Evolutionary conservation across 495 filamentous ascomycete genomes (phyloP).

Genomic region (Aspergillus hancockii): DNA sequence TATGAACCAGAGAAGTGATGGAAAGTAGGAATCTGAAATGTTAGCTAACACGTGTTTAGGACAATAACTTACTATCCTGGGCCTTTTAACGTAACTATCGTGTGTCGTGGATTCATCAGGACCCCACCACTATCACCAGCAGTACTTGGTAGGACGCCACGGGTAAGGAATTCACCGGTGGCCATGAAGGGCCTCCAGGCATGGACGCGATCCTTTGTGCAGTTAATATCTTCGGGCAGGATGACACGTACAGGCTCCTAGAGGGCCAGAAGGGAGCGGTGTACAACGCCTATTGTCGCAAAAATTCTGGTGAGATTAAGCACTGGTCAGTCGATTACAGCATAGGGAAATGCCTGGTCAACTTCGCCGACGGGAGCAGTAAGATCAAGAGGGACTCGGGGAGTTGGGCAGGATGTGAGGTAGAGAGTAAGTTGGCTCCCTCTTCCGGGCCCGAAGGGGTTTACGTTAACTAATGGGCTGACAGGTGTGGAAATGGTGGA

Average conservation of each 20-base stretch:
- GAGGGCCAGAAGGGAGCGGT: background rate
- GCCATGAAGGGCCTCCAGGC: slow-evolving; percentile 5
- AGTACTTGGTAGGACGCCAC: slow-evolving; percentile 12
- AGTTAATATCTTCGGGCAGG: slow-evolving; percentile 25
- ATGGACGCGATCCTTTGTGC: slow-evolving; percentile 22
- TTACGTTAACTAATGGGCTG: no score
- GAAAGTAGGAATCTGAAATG: no score
- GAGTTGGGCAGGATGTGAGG: background rate
- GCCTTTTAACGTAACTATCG: slow-evolving; percentile 18
- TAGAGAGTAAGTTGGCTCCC: slow-evolving; percentile 7
- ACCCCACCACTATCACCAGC: slow-evolving; percentile 5
- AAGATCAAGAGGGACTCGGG: slow-evolving; percentile 11
- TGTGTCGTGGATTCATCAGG: slow-evolving; percentile 13
- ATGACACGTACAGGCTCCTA: slow-evolving; percentile 15
- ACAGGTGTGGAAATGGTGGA: no score
- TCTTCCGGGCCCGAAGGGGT: no score
- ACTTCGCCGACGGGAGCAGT: slow-evolving; percentile 2
- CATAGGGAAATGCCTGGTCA: slow-evolving; percentile 8
- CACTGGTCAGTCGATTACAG: slow-evolving; percentile 4
- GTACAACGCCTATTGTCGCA: slow-evolving; percentile 2
- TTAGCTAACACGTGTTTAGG: slow-evolving; percentile 8
- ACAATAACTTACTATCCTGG: slow-evolving; percentile 17
- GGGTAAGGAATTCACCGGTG: background rate
- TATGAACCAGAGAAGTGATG: background rate
- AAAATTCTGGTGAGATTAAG: background rate